Conservation (phyloP, 2,329 filamentous ascomycete species). For the Claviceps paspali region DNA sequence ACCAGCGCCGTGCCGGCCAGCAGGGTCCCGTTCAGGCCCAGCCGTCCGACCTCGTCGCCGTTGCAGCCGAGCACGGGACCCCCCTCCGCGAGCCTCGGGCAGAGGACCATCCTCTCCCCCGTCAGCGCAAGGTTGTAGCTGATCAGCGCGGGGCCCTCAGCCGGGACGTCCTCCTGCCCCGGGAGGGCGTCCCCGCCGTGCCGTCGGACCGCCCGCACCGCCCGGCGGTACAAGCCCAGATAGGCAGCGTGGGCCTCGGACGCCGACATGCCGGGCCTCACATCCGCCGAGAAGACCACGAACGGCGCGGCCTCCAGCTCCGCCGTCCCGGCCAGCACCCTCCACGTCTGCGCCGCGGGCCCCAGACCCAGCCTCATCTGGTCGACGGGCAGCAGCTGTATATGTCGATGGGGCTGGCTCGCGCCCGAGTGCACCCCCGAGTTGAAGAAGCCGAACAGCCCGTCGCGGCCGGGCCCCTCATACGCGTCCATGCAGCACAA, state of each 20-base stretch:
- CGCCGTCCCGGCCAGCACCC: conserved; percentile 27
- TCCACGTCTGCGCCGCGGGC: conserved; percentile 23
- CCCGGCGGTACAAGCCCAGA: conserved; percentile 29
- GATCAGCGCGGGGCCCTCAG: conserved; percentile 30
- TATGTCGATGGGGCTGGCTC: conserved; percentile 55
- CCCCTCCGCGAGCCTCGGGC: conserved; percentile 39
- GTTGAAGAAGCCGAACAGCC: conserved; percentile 56
- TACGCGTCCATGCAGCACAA: conserved; percentile 48
- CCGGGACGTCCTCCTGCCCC: conserved; percentile 12
- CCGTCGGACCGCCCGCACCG: conserved; percentile 17
- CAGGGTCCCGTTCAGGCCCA: conserved; percentile 47
- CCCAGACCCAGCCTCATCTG: conserved; percentile 42
- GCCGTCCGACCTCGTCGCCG: conserved; percentile 22
- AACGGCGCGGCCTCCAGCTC: conserved; percentile 26
- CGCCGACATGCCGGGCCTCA: conserved; percentile 19
- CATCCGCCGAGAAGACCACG: conserved; percentile 24
- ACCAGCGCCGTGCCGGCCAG: conserved; percentile 49
- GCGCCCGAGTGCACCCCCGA: conserved; percentile 53
- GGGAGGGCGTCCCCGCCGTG: no score
- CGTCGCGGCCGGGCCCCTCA: conserved; percentile 13
- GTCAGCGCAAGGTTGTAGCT: conserved; percentile 53
- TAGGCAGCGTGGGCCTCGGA: conserved; percentile 28
- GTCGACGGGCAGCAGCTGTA: conserved; percentile 54
- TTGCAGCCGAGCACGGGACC: conserved; percentile 15
- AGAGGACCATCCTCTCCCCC: conserved; percentile 33